phyloP scores from a whole-genome alignment of 108 stramenopile genomes.

The Hondaea fermentalgiana region DNA sequence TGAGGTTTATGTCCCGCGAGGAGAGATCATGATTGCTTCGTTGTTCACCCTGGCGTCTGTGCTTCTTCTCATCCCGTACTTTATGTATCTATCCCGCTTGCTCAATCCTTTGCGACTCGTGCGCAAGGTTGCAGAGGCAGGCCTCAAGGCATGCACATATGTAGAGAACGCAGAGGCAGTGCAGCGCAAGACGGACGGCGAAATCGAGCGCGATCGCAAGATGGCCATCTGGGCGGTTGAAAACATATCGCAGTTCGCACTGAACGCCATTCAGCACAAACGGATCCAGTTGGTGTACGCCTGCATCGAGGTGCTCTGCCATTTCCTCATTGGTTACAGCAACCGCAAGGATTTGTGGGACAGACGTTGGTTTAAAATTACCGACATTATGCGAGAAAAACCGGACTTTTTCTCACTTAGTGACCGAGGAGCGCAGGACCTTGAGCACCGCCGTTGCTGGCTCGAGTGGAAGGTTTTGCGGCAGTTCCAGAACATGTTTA shows the following conservation, averaged over 20 bases:
- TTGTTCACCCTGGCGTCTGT: neutral
- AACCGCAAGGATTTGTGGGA: neutral
- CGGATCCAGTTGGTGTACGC: neutral
- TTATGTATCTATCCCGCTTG: neutral
- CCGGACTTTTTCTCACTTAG: neutral
- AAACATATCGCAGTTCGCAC: neutral
- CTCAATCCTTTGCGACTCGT: neutral
- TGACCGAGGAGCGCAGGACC: neutral
- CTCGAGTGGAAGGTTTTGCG: neutral
- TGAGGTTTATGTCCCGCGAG: neutral
- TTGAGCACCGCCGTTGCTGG: neutral
- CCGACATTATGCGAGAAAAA: neutral
- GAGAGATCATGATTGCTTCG: neutral
- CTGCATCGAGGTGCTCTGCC: neutral
- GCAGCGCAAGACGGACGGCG: neutral
- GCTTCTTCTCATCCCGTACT: neutral
- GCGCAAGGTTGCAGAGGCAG: slow-evolving; percentile 3
- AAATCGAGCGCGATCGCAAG: neutral
- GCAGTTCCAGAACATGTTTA: neutral
- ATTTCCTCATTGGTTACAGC: neutral
- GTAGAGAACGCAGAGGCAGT: neutral
- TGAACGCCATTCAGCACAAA: neutral
- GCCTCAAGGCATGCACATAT: neutral
- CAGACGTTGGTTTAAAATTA: neutral
- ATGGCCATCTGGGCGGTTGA: slow-evolving; percentile 1